Percentiles rank a stretch among this genome's conserved stretches.
These are phyloP conservation scores for Echinosophora koreensis DNA, from an alignment of 306 rosid species.

Conservation along the genomic window DNA sequence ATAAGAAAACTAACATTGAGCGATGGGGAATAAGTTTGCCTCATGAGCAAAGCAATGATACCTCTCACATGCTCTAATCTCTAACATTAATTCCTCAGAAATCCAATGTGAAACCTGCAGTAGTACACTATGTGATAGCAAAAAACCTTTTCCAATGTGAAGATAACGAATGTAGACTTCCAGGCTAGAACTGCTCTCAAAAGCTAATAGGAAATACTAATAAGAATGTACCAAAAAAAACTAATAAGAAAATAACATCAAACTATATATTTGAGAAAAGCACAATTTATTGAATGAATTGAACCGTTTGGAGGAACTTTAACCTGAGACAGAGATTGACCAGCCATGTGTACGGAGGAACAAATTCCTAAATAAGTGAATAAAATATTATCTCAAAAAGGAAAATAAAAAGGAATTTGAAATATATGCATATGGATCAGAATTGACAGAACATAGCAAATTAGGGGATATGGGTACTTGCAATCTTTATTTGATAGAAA, in stretches of 20 bases:
- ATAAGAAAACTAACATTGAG: not conserved
- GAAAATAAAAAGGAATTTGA: no score
- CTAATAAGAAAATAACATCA: not conserved
- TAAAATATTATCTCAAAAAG: no score
- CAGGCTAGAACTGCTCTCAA: not conserved
- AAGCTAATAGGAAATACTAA: no score
- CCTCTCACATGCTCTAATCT: no score
- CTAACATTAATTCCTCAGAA: not conserved
- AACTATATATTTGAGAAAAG: not conserved
- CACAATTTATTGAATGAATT: not conserved
- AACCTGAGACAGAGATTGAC: conserved; percentile 79
- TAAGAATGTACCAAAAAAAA: not conserved
- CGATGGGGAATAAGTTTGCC: not conserved
- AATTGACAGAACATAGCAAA: no score
- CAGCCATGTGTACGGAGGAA: conserved; percentile 58
- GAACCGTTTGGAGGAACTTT: conserved; percentile 42
- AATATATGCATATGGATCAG: no score
- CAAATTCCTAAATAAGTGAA: conserved; percentile 2
- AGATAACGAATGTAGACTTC: not conserved
- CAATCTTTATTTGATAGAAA: no score
- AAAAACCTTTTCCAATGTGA: not conserved
- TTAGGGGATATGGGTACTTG: no score
- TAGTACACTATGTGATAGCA: not conserved
- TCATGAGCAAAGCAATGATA: not conserved
- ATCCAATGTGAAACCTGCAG: no score